Evolutionary conservation across 2,329 filamentous ascomycete species (phyloP), one percentile per base, ranked within the genome.

Genomic region (Pseudogymnoascus sp.): DNA sequence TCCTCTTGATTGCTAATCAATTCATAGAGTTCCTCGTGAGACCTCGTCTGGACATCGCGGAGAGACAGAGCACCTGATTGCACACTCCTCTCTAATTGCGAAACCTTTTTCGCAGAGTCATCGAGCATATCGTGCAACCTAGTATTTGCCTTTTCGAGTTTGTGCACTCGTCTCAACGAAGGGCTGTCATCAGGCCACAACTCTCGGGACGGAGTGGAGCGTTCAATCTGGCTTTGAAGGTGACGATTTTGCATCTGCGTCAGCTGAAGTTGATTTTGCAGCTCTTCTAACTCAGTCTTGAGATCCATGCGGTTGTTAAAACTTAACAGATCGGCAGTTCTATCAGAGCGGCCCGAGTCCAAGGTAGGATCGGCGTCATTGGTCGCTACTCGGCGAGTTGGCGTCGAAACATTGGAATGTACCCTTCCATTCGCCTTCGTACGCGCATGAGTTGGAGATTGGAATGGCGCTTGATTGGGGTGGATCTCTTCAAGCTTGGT

Each of bases 241-340:
- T 97, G 93, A 35, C 90, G 87, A 76, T 96, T 97, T 70, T 96
- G 90, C 91, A 97, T 96, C 75, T 97, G 89, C 4, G 89, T 87
- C 74, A 97, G 85, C 72, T 97, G 93, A 61, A 97, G 83, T 74
- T 96, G 91, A 73, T 96, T 97, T 74, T 97, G 93, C 26, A 96
- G 82, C 75, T 96, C 87, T 74, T 97, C 93, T 11, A 97, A 81
- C 71, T 97, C 93, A 3, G 91, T 85, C 71, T 93, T 95, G 65
- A 96, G 80, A 73, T 97, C 93, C 87, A 96, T 93, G 40, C 89
- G 87, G 71, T 89, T 91, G 77, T 95, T 93, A 76, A 91, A 91
- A 68, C 87, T 88, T 44, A 92, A 79, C 15, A 91, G 89, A 74
- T 97, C 93, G 23, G 88, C 85, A 0, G 91, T 96, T 64, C 87